phyloP scores from a whole-genome alignment of 768 basidiomycete species.

The Cystofilobasidium ferigula region DNA sequence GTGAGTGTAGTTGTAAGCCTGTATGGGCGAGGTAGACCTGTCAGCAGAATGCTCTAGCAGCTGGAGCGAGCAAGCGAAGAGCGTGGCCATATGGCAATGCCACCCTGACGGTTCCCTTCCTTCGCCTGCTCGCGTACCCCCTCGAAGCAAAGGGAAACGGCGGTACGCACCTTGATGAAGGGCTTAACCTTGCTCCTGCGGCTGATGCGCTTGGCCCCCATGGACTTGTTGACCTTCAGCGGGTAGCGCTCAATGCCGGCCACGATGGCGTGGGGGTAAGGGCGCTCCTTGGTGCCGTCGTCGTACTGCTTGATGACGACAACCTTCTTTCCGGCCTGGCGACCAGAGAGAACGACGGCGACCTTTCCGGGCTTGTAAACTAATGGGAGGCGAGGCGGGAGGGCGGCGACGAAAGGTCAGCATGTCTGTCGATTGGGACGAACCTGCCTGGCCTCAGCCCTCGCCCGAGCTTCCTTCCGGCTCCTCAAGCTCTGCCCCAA shows the following conservation, averaged over 20 bases:
- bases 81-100: not conserved
- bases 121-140: not conserved
- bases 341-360: constrained; percentile 94
- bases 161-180: constrained; percentile 83
- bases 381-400: constrained; percentile 19
- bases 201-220: constrained; percentile 91
- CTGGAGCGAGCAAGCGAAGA: not conserved
- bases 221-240: constrained; percentile 88
- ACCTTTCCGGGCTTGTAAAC: constrained; percentile 67
- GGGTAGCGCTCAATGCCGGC: constrained; percentile 98
- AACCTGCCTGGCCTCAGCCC: too few relatives aligned
- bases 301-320: constrained; percentile 96
- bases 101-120: not conserved
- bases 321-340: constrained; percentile 98
- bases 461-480: too few relatives aligned
- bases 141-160: not conserved
- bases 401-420: not conserved
- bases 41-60: too few relatives aligned
- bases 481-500: too few relatives aligned
- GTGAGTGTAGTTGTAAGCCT: constrained; percentile 97
- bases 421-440: not conserved
- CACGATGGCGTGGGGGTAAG: constrained; percentile 95
- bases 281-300: constrained; percentile 90
- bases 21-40: constrained; percentile 3
- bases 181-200: constrained; percentile 96